phyloP scores from a whole-genome alignment of 331 rosid species.

The Spiraea crenata region DNA sequence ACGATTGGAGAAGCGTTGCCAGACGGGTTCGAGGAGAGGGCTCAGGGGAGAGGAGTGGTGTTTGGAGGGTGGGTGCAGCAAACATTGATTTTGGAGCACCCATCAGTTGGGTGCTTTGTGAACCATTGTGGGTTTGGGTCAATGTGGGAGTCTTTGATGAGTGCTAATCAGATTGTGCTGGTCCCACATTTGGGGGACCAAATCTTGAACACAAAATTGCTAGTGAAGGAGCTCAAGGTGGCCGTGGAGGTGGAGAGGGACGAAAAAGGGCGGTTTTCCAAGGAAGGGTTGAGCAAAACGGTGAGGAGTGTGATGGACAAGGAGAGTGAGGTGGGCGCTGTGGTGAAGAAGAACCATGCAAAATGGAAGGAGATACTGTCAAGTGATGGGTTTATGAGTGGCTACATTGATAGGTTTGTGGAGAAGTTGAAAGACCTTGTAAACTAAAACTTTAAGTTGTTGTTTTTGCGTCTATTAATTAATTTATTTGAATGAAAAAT shows the following conservation, averaged over 20 bases:
- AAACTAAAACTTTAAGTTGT: not conserved
- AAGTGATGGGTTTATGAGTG: constrained; percentile 26
- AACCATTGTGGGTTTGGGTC: constrained; percentile 72
- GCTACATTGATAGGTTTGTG: constrained; percentile 38
- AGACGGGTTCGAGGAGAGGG: constrained; percentile 55
- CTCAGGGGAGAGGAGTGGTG: constrained; percentile 43
- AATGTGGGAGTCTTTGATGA: constrained; percentile 64
- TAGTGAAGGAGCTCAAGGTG: constrained; percentile 44
- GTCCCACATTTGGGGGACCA: constrained; percentile 48
- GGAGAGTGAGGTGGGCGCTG: constrained; percentile 27
- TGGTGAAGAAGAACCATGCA: constrained; percentile 41
- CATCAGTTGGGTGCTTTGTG: constrained; percentile 59
- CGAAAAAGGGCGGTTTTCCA: constrained; percentile 38
- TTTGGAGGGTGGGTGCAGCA: constrained; percentile 59
- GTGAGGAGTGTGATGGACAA: constrained; percentile 23
- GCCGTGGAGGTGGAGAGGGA: constrained; percentile 47
- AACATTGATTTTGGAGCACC: constrained; percentile 41
- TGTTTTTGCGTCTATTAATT: no score
- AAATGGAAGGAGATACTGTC: constrained; percentile 26
- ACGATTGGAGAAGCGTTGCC: constrained; percentile 51
- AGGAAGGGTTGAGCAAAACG: constrained; percentile 42
- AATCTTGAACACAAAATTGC: constrained; percentile 43
- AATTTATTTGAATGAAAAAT: no score
- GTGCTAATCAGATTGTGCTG: constrained; percentile 45
- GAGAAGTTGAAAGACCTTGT: constrained; percentile 20